Evolutionary conservation across 345 rosid genomes (phyloP).

Genomic region (Populus pruinosa): DNA sequence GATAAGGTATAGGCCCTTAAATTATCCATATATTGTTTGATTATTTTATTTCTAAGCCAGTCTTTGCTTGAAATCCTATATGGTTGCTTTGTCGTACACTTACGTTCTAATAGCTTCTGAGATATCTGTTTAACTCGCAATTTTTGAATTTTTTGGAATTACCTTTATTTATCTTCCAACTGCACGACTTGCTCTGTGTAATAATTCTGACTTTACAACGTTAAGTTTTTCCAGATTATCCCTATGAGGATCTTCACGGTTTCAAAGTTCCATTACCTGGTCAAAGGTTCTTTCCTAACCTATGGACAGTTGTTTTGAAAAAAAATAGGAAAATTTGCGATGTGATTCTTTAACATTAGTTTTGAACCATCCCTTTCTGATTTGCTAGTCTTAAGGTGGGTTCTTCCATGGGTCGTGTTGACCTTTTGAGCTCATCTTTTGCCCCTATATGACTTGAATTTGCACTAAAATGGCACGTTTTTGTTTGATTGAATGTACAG

Average conservation of each 20-base stretch:
- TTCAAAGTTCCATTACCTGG: background rate
- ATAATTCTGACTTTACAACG: background rate
- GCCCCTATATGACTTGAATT: background rate
- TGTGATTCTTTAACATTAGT: background rate
- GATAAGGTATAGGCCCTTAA: background rate
- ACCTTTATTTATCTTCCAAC: background rate
- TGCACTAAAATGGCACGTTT: background rate
- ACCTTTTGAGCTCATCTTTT: background rate
- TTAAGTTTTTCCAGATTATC: background rate
- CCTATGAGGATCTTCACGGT: background rate
- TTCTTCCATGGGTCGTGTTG: background rate
- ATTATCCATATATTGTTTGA: background rate
- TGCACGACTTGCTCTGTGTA: background rate
- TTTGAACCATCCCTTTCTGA: background rate
- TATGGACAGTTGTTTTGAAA: background rate
- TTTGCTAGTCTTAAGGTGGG: background rate
- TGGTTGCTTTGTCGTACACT: background rate
- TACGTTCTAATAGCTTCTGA: background rate
- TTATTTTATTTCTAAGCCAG: background rate
- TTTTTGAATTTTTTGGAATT: background rate
- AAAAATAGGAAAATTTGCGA: background rate
- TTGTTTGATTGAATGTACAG: background rate
- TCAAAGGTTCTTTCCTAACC: background rate
- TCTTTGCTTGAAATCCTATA: background rate
- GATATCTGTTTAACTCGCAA: background rate